Evolutionary conservation across 2,329 filamentous ascomycete species (phyloP).

Genomic region (Neopestalotiopsis clavispora): DNA sequence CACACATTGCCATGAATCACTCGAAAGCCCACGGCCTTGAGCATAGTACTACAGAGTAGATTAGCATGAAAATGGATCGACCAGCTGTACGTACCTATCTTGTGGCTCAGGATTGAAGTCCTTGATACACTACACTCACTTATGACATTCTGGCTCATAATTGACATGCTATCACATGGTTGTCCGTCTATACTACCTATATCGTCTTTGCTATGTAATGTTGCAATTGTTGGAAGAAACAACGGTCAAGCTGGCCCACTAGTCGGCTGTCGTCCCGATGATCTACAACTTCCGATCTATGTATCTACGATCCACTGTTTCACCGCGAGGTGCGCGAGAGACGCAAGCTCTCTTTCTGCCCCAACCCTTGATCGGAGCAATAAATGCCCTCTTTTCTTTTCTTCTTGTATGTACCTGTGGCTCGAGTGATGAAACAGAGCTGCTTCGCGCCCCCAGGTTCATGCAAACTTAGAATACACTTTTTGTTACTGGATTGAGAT

Average conservation of each 20-base stretch:
- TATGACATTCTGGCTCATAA: too few species aligned
- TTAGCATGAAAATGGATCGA: neutral
- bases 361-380: neutral
- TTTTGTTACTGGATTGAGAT: neutral
- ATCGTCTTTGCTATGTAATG: neutral
- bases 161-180: neutral
- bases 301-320: conserved; percentile 10
- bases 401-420: neutral
- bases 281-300: neutral
- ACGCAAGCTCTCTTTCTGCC: neutral
- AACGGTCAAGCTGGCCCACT: neutral
- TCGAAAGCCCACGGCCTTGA: neutral
- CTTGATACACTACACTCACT: neutral
- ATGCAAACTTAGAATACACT: neutral
- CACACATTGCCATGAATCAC: neutral
- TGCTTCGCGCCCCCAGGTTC: neutral
- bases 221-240: neutral
- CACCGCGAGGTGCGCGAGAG: neutral
- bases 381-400: neutral
- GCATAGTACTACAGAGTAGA: neutral
- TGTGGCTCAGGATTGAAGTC: neutral
- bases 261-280: conserved; percentile 11
- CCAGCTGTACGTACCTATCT: neutral
- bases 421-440: neutral
- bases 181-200: neutral